Evolutionary conservation across 2,329 filamentous ascomycete species (phyloP), one percentile per base, ranked within the genome.

Genomic region (Nothophoma quercina): DNA sequence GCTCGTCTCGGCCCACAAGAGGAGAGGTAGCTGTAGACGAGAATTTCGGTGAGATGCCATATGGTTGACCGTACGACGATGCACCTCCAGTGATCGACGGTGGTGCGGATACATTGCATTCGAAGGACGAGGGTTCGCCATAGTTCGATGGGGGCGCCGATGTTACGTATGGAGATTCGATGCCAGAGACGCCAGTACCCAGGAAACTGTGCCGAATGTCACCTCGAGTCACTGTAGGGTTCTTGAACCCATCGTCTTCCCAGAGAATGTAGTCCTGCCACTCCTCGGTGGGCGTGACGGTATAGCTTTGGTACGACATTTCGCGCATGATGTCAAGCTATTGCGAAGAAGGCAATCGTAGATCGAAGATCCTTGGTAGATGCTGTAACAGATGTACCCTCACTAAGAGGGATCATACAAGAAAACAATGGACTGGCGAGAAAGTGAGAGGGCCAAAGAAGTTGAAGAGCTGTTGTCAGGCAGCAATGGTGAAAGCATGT

Each of bases 201-300:
- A 53, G 26, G 9, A 43, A 53, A 18, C 33, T 23, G 9, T 43
- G 19, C 13, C 22, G 29, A 12, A 9, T 23, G 38, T 19, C 43
- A 9, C 30, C 32, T 22, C 38, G 50, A 4, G 19, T 41, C 13
- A 18, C 15, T 1, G 28, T 33, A 10, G 33, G 53, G 34, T 55
- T 58, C 21, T 63, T 61, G 51, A 67, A 72, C n/a, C 68, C 13
- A 29, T 69, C 67, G 6, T 60, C 69, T 25, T 69, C 63, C 69
- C 66, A 71, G 10, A 51, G 55, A 34, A 72, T 48, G 6, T 71
- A 43, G 16, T 68, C 65, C 43, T 70, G 58, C 69, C 69, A 73
- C 29, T 54, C 55, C 47, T 68, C 68, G 16, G 42, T 45, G 6
- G 63, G 50, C 18, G 65, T 58, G 10, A 51, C 49, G 16, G 26